Evolutionary conservation across 257 asterid species (phyloP).

Genomic region (Solanum virginianum): DNA sequence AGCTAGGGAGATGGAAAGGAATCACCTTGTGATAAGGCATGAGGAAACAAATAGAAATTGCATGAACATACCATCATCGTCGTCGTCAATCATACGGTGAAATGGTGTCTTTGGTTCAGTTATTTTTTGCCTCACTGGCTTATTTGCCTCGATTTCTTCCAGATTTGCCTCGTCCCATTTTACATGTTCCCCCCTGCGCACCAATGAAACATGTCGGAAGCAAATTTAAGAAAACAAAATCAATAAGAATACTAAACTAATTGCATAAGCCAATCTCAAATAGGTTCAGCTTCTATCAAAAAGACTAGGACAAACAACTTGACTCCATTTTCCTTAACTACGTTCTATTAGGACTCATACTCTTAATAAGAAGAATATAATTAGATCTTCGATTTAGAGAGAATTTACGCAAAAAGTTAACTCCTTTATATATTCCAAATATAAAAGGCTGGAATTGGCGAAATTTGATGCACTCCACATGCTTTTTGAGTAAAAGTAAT

Average conservation of each 20-base stretch:
- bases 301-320: not conserved
- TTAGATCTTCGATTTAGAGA: not conserved
- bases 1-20: not conserved
- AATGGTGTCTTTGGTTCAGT: slow-evolving; percentile 97
- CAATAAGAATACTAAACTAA: not conserved
- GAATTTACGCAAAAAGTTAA: not conserved
- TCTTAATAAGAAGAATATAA: not conserved
- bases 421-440: not conserved
- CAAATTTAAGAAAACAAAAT: not conserved
- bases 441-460: not conserved
- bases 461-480: not conserved
- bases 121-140: slow-evolving; percentile 89
- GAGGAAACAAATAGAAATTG: not conserved
- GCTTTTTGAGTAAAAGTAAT: not conserved
- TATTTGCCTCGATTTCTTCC: slow-evolving; percentile 86
- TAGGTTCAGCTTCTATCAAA: not conserved
- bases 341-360: not conserved
- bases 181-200: slow-evolving; percentile 50
- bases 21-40: not conserved
- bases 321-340: not conserved
- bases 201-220: not conserved
- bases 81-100: slow-evolving; percentile 80
- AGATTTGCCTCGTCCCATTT: slow-evolving; percentile 79
- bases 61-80: slow-evolving; percentile 36
- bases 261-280: not conserved